Evolutionary conservation across 345 rosid genomes (phyloP), one percentile per base, ranked within the genome.

Genomic region (Camelina sativa): DNA sequence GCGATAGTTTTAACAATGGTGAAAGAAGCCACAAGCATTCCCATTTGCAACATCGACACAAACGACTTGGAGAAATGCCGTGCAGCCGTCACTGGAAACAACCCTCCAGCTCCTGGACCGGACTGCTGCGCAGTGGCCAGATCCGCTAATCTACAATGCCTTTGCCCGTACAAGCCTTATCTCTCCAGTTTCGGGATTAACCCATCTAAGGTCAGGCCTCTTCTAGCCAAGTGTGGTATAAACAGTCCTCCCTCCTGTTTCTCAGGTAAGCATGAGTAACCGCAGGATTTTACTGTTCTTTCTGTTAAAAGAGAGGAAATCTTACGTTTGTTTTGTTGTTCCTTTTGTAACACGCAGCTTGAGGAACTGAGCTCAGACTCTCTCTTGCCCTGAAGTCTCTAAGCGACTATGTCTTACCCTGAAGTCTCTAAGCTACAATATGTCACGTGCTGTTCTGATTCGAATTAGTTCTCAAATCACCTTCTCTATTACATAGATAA

Each of bases 41-140:
- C 63, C 7, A 7, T 84, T 51, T 89, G 94, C 60, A 73, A 55
- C 32, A 52, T 82, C 7, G 75, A 83, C 20, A 47, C 85, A 16
- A 20, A 35, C 65, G 37, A 81, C 69, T 63, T 86, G 67, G 19
- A 46, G 7, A 48, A 41, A 25, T 88, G 93, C 57, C 79, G 77
- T 8, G 67, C 85, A 3, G 91, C 89, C 0, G 81, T 80, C 65
- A 80, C 75, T 6, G 89, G 91, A 12, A 2, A 38, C 62, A 9
- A 66, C 1, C 91, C 88, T 4, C 73, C 79, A 6, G 76, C 61
- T 2, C 91, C 88, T 0, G 81, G 76, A 65, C 53, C 54, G 55
- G 32, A 52, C 32, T 87, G 90, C 41, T 89, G 91, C 17, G 5
- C 57, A 11, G 79, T 74, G 22, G 59, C 81, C 22, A 65, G 54